Evolutionary conservation across 306 rosid species (phyloP), one percentile per base, ranked within the genome.

Genomic region (Begonia fuchsioides): DNA sequence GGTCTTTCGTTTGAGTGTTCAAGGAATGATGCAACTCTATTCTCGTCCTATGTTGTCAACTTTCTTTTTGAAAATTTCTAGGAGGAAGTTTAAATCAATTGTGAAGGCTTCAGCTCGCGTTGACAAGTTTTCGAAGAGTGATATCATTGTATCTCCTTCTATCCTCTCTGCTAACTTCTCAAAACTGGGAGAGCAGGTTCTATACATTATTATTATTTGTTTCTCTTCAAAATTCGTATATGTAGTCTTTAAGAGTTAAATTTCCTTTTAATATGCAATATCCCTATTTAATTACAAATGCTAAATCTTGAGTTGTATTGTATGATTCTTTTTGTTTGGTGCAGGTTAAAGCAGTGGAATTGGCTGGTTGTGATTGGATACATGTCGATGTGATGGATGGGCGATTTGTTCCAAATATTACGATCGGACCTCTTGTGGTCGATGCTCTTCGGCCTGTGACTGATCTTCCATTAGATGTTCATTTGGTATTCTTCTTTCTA

Each of bases 331-430:
- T 44, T 70, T 40, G 45, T 51, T 56, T 61, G 64, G 15, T 63
- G 60, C 44, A 92, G 96, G 94, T 92, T 47, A 86, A 92, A 80
- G 98, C 98, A 56, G 87, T 90, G 45, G 99, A 92, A 73, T 66
- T 92, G 83, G 99, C 99, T 12, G 99, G 99, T 56, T 86, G 99
- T 77, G 99, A 92, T 72, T 92, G 99, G 99, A 86, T 92, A 68
- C 99, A 92, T 68, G 94, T 92, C 38, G 99, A 92, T 43, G 96
- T 92, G 14, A 92, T 92, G 99, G 99, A 92, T 61, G 99, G 99
- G 4, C 96, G 99, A 51, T 92, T 92, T 69, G 99, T 92, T 44
- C 99, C 96, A 52, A 92, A 92, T 49, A 92, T 92, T 68, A 92
- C 99, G 48, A 82, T 92, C 62, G 99, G 99, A 62, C 96, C 99